phyloP scores from a whole-genome alignment of 768 basidiomycete species.

The Tulasnella sp. region DNA sequence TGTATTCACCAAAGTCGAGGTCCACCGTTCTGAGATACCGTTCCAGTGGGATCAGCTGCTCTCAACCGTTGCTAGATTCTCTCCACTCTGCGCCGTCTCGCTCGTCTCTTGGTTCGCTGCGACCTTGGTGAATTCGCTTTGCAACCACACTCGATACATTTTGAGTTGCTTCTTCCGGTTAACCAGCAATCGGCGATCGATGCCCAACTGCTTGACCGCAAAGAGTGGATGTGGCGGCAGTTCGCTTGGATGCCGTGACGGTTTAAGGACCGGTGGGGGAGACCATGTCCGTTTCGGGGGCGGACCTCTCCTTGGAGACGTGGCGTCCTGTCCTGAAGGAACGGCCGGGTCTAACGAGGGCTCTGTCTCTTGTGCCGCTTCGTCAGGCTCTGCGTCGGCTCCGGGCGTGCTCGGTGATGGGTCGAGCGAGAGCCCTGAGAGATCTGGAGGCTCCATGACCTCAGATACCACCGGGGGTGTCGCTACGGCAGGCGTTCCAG shows the following conservation, averaged over 20 bases:
- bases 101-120: not conserved
- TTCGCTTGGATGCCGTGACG: conserved; percentile 21
- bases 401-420: not conserved
- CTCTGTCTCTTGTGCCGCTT: not conserved
- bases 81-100: not conserved
- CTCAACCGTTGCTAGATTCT: not conserved
- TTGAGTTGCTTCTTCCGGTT: conserved; percentile 93
- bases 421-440: not conserved
- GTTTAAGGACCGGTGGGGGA: conserved; percentile 17
- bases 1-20: not conserved
- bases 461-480: not conserved
- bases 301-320: conserved; percentile 9
- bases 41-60: not conserved
- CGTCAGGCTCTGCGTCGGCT: not conserved
- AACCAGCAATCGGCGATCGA: conserved; percentile 86
- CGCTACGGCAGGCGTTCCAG: not conserved
- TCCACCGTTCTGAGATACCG: not conserved
- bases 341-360: not conserved
- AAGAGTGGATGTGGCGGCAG: conserved; percentile 65
- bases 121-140: conserved; percentile 72
- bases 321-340: not conserved
- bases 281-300: conserved; percentile 2
- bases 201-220: conserved; percentile 78
- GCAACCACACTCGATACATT: conserved; percentile 98
- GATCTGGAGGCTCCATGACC: not conserved